These are phyloP conservation scores for Saraca asoca DNA, from an alignment of 331 rosid genomes.

Conservation along the genomic window DNA sequence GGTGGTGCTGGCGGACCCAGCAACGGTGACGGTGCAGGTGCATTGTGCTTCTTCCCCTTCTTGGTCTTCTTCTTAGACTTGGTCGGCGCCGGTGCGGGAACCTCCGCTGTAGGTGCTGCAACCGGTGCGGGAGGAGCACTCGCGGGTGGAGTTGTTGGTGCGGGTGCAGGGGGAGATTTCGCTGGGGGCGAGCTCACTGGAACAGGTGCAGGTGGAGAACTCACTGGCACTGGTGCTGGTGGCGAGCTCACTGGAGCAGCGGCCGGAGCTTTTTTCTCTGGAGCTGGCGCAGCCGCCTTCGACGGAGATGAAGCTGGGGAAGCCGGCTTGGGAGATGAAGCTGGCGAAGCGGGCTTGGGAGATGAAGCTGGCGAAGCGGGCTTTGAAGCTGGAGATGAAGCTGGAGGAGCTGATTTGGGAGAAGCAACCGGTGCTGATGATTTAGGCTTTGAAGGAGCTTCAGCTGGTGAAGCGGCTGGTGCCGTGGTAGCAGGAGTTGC, in stretches of 20 bases:
- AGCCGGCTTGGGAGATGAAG: constrained; percentile 37
- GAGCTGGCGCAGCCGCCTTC: constrained; percentile 37
- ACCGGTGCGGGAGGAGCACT: constrained; percentile 56
- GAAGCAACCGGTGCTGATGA: constrained; percentile 65
- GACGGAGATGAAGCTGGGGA: constrained; percentile 39
- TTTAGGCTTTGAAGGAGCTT: constrained; percentile 54
- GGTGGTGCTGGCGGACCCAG: constrained; percentile 78
- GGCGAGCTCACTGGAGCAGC: not conserved
- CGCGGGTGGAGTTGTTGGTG: constrained; percentile 45
- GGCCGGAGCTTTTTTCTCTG: constrained; percentile 40
- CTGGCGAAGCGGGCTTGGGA: constrained; percentile 39
- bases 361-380: constrained; percentile 43
- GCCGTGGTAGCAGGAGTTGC: constrained; percentile 40
- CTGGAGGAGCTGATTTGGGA: constrained; percentile 48
- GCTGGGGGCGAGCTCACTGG: not conserved
- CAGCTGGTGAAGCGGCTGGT: constrained; percentile 52
- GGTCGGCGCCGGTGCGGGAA: constrained; percentile 73
- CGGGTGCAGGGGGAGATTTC: constrained; percentile 48
- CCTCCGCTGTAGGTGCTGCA: constrained; percentile 32
- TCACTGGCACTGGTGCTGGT: constrained; percentile 36
- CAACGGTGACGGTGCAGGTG: constrained; percentile 77
- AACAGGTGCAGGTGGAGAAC: constrained; percentile 47
- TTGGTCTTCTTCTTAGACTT: constrained; percentile 55
- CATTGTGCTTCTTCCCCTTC: constrained; percentile 57
- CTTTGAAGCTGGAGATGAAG: constrained; percentile 53